Conservation (phyloP, 108 stramenopile genomes). For the Cyclotella kingstonii region DNA sequence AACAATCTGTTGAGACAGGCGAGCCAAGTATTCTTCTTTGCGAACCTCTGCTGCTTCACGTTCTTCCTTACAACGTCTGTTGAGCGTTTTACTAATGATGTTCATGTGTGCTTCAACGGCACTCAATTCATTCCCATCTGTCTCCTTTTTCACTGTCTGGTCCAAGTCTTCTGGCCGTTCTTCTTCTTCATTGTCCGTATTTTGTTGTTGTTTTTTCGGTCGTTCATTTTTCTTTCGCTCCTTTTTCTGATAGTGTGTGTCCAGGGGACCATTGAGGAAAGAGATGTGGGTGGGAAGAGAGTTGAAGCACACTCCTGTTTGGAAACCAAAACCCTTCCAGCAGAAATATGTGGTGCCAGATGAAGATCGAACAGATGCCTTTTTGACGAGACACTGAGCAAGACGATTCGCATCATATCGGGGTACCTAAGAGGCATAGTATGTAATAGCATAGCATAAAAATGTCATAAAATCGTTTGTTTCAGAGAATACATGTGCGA, state of each 20-base stretch:
- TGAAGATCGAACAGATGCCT: constrained; percentile 34
- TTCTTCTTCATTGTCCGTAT: constrained; percentile 56
- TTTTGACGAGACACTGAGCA: constrained; percentile 47
- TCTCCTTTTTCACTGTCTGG: constrained; percentile 31
- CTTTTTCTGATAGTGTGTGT: constrained; percentile 42
- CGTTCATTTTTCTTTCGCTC: constrained; percentile 56
- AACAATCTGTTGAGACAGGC: constrained; percentile 21
- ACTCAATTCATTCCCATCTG: constrained; percentile 62
- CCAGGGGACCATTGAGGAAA: constrained; percentile 74
- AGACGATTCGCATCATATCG: constrained; percentile 77
- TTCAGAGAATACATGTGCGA: constrained; percentile 1
- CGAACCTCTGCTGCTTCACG: constrained; percentile 11
- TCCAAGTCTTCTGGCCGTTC: constrained; percentile 57
- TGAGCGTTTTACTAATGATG: constrained; percentile 43
- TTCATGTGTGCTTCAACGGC: constrained; percentile 68
- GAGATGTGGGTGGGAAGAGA: constrained; percentile 60
- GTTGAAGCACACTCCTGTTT: constrained; percentile 80
- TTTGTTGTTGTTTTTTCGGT: constrained; percentile 9
- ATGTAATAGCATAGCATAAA: not conserved
- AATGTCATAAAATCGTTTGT: constrained; percentile 6
- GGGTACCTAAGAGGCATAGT: constrained; percentile 50
- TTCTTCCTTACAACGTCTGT: constrained; percentile 21
- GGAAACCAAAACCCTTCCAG: constrained; percentile 63
- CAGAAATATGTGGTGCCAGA: constrained; percentile 52
- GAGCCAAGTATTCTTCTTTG: constrained; percentile 14